These are phyloP conservation scores for Fusarium robinianum DNA, from an alignment of 2,329 filamentous ascomycete species.

Conservation along the genomic window DNA sequence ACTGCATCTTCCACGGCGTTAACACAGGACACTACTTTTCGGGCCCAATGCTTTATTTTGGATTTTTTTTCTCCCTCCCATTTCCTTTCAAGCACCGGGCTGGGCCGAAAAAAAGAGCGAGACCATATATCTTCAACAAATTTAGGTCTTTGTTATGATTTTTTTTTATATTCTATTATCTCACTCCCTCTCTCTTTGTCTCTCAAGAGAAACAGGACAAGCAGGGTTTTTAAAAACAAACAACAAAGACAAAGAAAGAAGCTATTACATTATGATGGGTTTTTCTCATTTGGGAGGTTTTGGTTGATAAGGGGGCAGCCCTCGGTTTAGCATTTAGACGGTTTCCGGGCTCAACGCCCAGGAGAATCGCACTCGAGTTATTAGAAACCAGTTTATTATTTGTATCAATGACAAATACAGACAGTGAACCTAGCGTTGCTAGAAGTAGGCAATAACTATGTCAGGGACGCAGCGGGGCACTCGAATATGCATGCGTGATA, in stretches of 20 bases:
- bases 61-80: background rate
- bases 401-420: background rate
- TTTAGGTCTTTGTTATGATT: slow-evolving; percentile 31
- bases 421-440: no score
- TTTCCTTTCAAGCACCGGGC: slow-evolving; percentile 17
- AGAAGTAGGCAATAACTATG: no score
- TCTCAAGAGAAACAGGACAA: no score
- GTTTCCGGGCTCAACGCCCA: slow-evolving; percentile 41
- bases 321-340: slow-evolving; percentile 28
- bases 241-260: slow-evolving; percentile 5
- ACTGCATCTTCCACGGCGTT: slow-evolving; percentile 13
- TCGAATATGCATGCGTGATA: no score
- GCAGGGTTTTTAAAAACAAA: slow-evolving; percentile 13
- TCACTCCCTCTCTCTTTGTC: no score
- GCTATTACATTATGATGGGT: slow-evolving; percentile 5
- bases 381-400: slow-evolving; percentile 9
- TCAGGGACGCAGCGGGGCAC: no score
- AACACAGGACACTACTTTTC: no score
- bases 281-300: slow-evolving; percentile 6
- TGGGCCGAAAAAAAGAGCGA: slow-evolving; percentile 21
- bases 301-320: slow-evolving; percentile 4
- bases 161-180: no score
- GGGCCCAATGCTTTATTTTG: no score
- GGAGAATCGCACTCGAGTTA: slow-evolving; percentile 23
- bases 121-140: slow-evolving; percentile 41